Evolutionary conservation across 805 yeast genomes (phyloP).

Genomic region (Yarrowia yakushimensis): DNA sequence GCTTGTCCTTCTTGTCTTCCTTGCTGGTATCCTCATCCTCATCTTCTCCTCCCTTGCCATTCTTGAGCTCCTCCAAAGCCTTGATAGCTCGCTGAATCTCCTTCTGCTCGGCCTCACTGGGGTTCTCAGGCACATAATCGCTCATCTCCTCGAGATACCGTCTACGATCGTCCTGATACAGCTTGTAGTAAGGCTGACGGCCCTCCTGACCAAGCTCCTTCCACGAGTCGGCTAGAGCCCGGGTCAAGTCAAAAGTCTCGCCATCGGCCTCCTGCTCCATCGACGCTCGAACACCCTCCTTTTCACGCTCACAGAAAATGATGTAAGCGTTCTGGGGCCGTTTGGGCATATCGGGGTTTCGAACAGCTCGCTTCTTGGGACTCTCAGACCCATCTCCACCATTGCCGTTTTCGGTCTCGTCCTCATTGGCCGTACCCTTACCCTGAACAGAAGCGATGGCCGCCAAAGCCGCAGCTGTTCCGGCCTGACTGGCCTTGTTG

Average conservation of each 20-base stretch:
- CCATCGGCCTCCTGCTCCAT: constrained; percentile 50
- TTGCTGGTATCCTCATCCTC: not conserved
- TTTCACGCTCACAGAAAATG: constrained; percentile 81
- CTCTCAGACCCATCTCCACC: not conserved
- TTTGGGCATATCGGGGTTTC: constrained; percentile 84
- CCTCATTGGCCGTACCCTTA: not conserved
- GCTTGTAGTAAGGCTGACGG: constrained; percentile 66
- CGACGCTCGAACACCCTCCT: constrained; percentile 62
- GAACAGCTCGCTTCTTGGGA: constrained; percentile 36
- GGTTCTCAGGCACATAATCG: constrained; percentile 43
- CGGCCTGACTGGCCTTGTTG: constrained; percentile 8
- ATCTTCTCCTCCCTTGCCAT: constrained; percentile 18
- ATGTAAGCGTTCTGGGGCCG: constrained; percentile 88
- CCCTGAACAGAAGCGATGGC: constrained; percentile 13
- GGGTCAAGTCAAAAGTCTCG: constrained; percentile 59
- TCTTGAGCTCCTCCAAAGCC: constrained; percentile 30
- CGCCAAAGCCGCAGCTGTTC: not conserved
- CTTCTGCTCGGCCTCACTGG: constrained; percentile 29
- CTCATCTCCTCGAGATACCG: constrained; percentile 73
- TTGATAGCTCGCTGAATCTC: constrained; percentile 32
- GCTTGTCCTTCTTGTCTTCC: not conserved
- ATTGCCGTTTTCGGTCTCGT: not conserved
- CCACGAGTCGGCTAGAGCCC: constrained; percentile 83
- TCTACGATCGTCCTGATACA: constrained; percentile 73
- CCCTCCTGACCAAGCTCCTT: constrained; percentile 63